Percentiles rank a stretch among this genome's conserved stretches.
These are phyloP conservation scores for Diutina ranongensis DNA, from an alignment of 1,139 yeast species.

Conservation along the genomic window DNA sequence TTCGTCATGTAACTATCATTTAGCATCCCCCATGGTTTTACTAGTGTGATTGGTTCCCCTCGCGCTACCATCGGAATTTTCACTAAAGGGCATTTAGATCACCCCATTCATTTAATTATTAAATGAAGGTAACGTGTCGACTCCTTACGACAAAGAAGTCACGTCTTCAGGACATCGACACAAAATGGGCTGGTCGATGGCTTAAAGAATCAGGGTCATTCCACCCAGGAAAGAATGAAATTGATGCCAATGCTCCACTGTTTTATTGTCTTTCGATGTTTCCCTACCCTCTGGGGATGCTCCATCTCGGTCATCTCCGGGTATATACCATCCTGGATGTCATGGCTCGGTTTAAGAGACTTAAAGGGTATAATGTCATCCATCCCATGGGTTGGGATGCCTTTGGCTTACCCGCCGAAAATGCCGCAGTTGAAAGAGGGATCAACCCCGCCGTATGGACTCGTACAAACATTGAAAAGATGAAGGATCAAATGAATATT, in stretches of 20 bases:
- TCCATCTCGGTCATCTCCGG: slow-evolving; percentile 89
- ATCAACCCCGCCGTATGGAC: slow-evolving; percentile 83
- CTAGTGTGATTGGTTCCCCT: too few species aligned
- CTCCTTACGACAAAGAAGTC: neutral
- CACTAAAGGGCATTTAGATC: too few species aligned
- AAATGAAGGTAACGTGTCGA: neutral
- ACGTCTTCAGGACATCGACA: slow-evolving; percentile 19
- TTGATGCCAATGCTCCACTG: slow-evolving; percentile 20
- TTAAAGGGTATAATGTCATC: slow-evolving; percentile 66
- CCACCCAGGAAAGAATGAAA: slow-evolving; percentile 31
- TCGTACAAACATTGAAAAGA: slow-evolving; percentile 54
- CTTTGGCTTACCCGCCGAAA: slow-evolving; percentile 95
- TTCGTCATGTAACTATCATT: too few species aligned
- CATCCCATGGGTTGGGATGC: slow-evolving; percentile 99
- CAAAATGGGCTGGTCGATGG: slow-evolving; percentile 48
- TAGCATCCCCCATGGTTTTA: too few species aligned
- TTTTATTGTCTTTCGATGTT: slow-evolving; percentile 79
- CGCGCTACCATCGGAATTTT: neutral
- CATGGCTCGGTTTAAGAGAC: slow-evolving; percentile 63
- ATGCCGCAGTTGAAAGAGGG: slow-evolving; percentile 86
- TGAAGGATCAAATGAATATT: slow-evolving; percentile 69
- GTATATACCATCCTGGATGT: slow-evolving; percentile 89
- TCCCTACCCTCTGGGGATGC: slow-evolving; percentile 88
- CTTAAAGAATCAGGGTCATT: slow-evolving; percentile 24
- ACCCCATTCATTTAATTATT: too few species aligned